These are phyloP conservation scores for Spinellus fusiger DNA, from an alignment of 192 early-diverging fungal species.

Conservation along the genomic window DNA sequence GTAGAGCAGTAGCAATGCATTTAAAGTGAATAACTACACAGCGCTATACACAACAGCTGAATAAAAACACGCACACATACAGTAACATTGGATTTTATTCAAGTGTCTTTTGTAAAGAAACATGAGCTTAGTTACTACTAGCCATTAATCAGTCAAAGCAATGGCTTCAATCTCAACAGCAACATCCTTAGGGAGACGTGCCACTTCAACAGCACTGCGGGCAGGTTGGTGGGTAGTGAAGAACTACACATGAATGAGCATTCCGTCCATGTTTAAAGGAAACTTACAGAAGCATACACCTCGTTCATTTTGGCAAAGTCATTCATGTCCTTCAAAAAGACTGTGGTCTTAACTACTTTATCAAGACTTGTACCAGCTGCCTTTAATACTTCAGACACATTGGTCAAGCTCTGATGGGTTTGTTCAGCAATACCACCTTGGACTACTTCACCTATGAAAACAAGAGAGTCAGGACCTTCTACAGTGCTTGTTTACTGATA, in stretches of 20 bases:
- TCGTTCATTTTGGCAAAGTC: conserved; percentile 91
- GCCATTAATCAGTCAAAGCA: conserved; percentile 46
- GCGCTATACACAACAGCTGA: not conserved
- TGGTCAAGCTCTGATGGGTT: conserved; percentile 64
- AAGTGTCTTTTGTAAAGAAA: not conserved
- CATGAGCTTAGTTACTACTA: not conserved
- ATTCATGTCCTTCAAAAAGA: conserved; percentile 89
- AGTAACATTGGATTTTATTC: not conserved
- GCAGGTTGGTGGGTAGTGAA: conserved; percentile 64
- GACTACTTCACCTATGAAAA: conserved; percentile 17
- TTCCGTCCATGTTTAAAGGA: not conserved
- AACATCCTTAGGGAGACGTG: conserved; percentile 85
- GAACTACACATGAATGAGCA: conserved; percentile 24
- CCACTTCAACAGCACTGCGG: conserved; percentile 81
- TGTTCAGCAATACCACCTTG: conserved; percentile 27
- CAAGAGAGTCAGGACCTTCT: too few relatives aligned
- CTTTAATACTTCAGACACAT: conserved; percentile 80
- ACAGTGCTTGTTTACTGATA: not conserved
- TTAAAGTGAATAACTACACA: not conserved
- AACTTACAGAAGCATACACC: conserved; percentile 66
- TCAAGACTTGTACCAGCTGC: conserved; percentile 73
- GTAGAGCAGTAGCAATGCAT: conserved; percentile 9
- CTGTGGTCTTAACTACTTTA: conserved; percentile 93
- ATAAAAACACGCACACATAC: not conserved
- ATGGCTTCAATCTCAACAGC: conserved; percentile 92